A percentile compares a stretch with the other conserved stretches of the same genome.
Conservation (phyloP, 495 filamentous ascomycete genomes). For the Aspergillus nanangensis region DNA sequence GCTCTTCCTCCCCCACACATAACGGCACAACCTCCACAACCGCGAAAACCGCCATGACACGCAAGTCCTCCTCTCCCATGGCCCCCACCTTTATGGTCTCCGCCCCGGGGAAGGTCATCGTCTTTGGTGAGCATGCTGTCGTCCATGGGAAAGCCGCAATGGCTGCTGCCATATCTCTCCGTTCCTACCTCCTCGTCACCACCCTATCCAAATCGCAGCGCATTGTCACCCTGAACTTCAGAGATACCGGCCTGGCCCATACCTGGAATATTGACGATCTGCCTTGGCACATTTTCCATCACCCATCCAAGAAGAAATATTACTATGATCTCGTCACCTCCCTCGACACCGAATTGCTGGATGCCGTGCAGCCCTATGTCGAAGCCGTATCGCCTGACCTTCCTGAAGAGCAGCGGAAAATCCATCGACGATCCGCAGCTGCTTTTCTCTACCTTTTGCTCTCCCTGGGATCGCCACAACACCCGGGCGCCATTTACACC, state of each 20-base stretch:
- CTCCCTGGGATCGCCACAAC: conserved; percentile 73
- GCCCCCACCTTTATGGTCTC: conserved; percentile 95
- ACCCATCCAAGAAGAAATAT: conserved; percentile 80
- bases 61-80: conserved; percentile 48
- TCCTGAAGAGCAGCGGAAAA: conserved; percentile 64
- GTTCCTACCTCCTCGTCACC: conserved; percentile 92
- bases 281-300: conserved; percentile 77
- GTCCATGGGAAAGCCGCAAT: conserved; percentile 96
- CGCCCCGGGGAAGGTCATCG: conserved; percentile 94
- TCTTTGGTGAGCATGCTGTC: conserved; percentile 94
- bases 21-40: conserved; percentile 10
- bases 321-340: conserved; percentile 83
- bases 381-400: conserved; percentile 58
- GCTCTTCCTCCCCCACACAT: conserved; percentile 20
- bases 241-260: conserved; percentile 80
- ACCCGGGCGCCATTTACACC: conserved; percentile 80
- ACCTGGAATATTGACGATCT: conserved; percentile 88
- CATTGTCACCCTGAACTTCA: conserved; percentile 80
- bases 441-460: conserved; percentile 92
- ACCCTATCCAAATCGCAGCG: conserved; percentile 81
- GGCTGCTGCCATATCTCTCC: conserved; percentile 87
- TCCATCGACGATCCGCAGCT: conserved; percentile 72
- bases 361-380: conserved; percentile 73
- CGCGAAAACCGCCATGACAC: conserved; percentile 27
- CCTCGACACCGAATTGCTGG: conserved; percentile 78